These are phyloP conservation scores for Dothideomycetes sp. DNA, from an alignment of 2,329 filamentous ascomycete species.

Conservation along the genomic window DNA sequence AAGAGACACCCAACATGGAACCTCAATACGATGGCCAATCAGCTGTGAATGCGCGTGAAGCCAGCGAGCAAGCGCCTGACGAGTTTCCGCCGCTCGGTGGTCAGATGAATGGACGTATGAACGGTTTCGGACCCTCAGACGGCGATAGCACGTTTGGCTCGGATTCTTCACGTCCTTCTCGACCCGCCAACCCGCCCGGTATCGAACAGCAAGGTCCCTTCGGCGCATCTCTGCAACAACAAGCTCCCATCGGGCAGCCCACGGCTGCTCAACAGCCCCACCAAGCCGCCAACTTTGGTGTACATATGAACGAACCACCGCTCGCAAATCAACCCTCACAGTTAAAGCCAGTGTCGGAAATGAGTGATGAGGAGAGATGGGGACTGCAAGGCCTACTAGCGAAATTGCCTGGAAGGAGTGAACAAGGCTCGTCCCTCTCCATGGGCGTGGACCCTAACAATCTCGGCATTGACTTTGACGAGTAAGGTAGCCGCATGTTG, in stretches of 20 bases:
- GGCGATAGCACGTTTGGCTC: slow-evolving; percentile 13
- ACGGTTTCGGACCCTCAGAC: slow-evolving; percentile 13
- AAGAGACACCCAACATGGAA: slow-evolving; percentile 29
- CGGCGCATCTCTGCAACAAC: slow-evolving; percentile 3
- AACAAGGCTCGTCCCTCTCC: slow-evolving; percentile 37
- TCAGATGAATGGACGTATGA: slow-evolving; percentile 34
- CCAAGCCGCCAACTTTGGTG: slow-evolving; percentile 13
- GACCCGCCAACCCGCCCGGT: slow-evolving; percentile 6
- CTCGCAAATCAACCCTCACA: slow-evolving; percentile 11
- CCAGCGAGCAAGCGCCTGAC: slow-evolving; percentile 45
- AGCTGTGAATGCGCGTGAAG: slow-evolving; percentile 43
- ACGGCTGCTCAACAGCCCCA: slow-evolving; percentile 13
- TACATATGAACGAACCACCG: slow-evolving; percentile 13
- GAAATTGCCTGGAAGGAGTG: slow-evolving; percentile 46
- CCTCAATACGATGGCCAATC: slow-evolving; percentile 49
- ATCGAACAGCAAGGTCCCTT: slow-evolving; percentile 13
- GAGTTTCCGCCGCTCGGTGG: slow-evolving; percentile 53
- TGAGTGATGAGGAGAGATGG: slow-evolving; percentile 52
- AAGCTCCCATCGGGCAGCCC: slow-evolving; percentile 5
- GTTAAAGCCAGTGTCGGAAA: slow-evolving; percentile 33
- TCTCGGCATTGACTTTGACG: slow-evolving; percentile 56
- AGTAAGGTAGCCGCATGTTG: slow-evolving; percentile 31
- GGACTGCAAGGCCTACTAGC: slow-evolving; percentile 51
- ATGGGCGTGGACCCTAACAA: slow-evolving; percentile 56
- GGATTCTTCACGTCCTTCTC: neutral